These are phyloP conservation scores for Trypanosoma theileri DNA, from an alignment of 208 protist genomes.

Conservation along the genomic window DNA sequence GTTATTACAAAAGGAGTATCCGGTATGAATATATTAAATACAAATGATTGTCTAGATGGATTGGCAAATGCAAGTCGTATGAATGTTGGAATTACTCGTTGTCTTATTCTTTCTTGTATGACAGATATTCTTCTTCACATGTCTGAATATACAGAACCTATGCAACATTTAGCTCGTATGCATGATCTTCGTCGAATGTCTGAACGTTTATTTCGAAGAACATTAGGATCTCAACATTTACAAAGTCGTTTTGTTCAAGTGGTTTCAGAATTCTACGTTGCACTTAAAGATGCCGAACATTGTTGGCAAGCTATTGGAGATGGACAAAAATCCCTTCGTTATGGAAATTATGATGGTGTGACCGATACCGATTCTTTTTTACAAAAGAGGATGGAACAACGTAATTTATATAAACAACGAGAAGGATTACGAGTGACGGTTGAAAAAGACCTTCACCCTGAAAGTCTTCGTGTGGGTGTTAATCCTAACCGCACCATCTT, in stretches of 20 bases:
- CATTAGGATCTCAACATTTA: constrained; percentile 33
- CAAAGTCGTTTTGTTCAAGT: constrained; percentile 79
- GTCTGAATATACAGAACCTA: constrained; percentile 37
- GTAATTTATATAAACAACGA: constrained; percentile 57
- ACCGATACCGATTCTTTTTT: constrained; percentile 45
- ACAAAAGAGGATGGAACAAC: constrained; percentile 63
- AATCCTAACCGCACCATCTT: constrained; percentile 69
- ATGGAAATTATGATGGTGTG: constrained; percentile 14
- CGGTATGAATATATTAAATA: constrained; percentile 29
- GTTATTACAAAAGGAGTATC: constrained; percentile 28
- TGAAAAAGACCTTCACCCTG: constrained; percentile 53
- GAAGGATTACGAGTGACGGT: constrained; percentile 61
- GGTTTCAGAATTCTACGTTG: constrained; percentile 68
- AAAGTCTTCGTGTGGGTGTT: constrained; percentile 72
- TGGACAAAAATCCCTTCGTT: constrained; percentile 2
- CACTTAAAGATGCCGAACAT: constrained; percentile 59
- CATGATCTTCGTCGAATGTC: constrained; percentile 76
- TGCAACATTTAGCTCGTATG: constrained; percentile 35
- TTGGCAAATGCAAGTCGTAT: constrained; percentile 37
- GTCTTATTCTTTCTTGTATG: constrained; percentile 67
- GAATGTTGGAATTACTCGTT: constrained; percentile 77
- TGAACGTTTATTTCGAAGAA: constrained; percentile 59
- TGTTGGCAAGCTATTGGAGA: constrained; percentile 40
- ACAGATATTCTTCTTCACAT: constrained; percentile 66
- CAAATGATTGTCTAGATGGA: constrained; percentile 50